phyloP scores from a whole-genome alignment of 2,329 filamentous ascomycete species.

The Sporothrix variecibatus region DNA sequence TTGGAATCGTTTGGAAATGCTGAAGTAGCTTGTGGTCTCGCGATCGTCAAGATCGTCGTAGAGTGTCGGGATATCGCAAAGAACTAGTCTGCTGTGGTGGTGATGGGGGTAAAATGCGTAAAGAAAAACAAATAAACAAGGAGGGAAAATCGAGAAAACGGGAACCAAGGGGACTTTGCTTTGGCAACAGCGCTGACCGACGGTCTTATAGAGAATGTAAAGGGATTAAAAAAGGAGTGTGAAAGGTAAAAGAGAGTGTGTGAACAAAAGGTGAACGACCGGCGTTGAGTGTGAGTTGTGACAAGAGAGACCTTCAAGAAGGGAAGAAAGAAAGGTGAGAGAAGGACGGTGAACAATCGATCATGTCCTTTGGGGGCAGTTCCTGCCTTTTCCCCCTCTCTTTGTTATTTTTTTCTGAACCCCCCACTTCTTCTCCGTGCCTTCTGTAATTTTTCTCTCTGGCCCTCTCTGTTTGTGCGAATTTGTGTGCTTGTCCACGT shows the following conservation, averaged over 20 bases:
- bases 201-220: neutral
- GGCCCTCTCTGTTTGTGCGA: neutral
- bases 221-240: neutral
- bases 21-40: neutral
- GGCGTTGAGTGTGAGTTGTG: slow-evolving; percentile 24
- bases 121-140: neutral
- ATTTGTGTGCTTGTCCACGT: slow-evolving; percentile 19
- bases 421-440: neutral
- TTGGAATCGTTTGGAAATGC: neutral
- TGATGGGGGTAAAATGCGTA: neutral
- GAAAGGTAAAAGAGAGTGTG: slow-evolving; percentile 13
- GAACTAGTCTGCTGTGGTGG: neutral
- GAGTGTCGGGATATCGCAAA: neutral
- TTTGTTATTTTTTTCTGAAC: neutral
- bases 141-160: neutral
- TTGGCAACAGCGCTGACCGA: slow-evolving; percentile 9
- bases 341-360: slow-evolving; percentile 16
- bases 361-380: neutral
- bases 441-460: neutral
- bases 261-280: slow-evolving; percentile 27
- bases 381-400: slow-evolving; percentile 10
- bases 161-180: neutral
- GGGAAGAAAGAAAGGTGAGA: slow-evolving; percentile 12
- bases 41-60: slow-evolving; percentile 22
- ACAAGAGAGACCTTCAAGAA: slow-evolving; percentile 27